Conservation (phyloP, 23 red algal species). For the Gracilariopsis chorda region DNA sequence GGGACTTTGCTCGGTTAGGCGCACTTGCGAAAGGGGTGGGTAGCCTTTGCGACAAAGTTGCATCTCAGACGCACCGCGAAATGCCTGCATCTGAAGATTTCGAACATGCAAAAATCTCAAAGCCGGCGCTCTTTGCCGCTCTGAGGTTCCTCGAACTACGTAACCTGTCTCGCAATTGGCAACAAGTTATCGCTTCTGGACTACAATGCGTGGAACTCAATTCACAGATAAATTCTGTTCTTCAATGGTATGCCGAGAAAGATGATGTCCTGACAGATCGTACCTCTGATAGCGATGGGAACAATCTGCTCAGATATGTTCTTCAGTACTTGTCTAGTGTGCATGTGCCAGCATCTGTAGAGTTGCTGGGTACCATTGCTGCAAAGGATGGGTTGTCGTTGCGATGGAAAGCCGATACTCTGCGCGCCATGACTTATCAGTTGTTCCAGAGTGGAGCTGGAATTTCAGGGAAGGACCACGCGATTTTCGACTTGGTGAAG, state of each 20-base stretch:
- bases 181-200: neutral
- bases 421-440: neutral
- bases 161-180: neutral
- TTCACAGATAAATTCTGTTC: neutral
- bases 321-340: constrained; percentile 9
- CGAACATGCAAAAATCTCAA: neutral
- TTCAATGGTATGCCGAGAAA: neutral
- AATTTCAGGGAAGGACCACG: neutral
- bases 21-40: neutral
- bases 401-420: neutral
- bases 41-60: neutral
- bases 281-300: neutral
- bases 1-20: neutral
- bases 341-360: neutral
- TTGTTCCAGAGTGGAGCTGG: neutral
- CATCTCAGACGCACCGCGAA: too few relatives aligned
- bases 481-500: neutral
- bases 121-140: neutral
- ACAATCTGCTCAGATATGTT: neutral
- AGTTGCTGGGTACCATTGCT: neutral
- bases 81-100: neutral
- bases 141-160: neutral
- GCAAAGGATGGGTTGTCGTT: neutral
- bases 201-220: neutral
- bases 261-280: neutral